Conservation (phyloP, 352 stramenopile genomes). For the Globisporangium middletonii region DNA sequence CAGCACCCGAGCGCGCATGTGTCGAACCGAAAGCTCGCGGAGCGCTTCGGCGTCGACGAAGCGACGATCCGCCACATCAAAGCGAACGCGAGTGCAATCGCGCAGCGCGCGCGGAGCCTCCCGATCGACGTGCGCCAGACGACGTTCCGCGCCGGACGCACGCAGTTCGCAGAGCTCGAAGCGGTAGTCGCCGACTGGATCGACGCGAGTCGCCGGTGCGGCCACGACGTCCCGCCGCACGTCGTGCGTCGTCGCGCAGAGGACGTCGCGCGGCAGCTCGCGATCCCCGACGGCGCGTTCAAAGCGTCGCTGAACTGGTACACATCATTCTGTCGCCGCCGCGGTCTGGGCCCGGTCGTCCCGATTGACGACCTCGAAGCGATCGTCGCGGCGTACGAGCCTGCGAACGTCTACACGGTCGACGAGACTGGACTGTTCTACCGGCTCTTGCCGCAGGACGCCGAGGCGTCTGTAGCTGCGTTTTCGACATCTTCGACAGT, state of each 20-base stretch:
- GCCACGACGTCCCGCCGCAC: conserved; percentile 8
- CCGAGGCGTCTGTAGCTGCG: neutral
- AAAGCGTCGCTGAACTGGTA: conserved; percentile 9
- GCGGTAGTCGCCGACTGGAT: conserved; percentile 10
- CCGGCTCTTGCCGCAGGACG: conserved; percentile 3
- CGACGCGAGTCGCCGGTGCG: conserved; percentile 11
- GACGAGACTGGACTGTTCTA: conserved; percentile 16
- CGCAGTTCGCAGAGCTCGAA: conserved; percentile 11
- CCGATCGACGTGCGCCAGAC: conserved; percentile 10
- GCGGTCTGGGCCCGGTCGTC: conserved; percentile 2
- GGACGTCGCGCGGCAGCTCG: conserved; percentile 6
- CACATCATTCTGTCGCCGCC: conserved; percentile 6
- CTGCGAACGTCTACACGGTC: conserved; percentile 11
- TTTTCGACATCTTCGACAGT: neutral
- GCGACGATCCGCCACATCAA: conserved; percentile 14
- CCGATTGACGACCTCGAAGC: conserved; percentile 7
- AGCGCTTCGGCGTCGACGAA: conserved; percentile 11
- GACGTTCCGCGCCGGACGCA: conserved; percentile 6
- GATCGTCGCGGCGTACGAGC: conserved; percentile 6
- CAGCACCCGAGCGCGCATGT: neutral
- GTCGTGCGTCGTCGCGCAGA: conserved; percentile 7
- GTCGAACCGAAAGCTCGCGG: conserved; percentile 13
- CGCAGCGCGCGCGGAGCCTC: conserved; percentile 1
- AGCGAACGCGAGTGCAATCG: conserved; percentile 5
- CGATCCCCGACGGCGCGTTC: conserved; percentile 7